Base-by-base conservation (phyloP, 2,329 filamentous ascomycete species). In the Fusarium chlamydosporum region DNA sequence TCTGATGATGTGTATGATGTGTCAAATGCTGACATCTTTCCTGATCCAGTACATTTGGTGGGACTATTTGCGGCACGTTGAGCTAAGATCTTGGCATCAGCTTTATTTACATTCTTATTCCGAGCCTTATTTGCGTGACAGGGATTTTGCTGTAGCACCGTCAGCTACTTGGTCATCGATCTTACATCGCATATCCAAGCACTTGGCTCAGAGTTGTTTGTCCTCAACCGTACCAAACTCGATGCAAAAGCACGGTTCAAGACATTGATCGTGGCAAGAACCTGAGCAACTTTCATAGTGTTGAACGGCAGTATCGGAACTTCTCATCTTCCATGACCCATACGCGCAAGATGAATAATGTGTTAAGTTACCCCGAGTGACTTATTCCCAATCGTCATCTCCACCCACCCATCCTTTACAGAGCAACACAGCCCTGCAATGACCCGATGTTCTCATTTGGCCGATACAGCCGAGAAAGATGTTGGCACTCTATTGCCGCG, bases 391-490 rank as follows among this genome's bases (percentile, higher is more conserved):
- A 27, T 33, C 27, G 34, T 38, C 53, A 41, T 29, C 33, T 45
- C 23, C 34, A 38, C 27, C 47, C 34, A 35, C 34, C 38, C 33
- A 55, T 27, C 27, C 42, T 45, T 31, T 27, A n/a, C 42, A 29
- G 42, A 31, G 31, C 6, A 45, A 13, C 61, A 66, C 52, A 69
- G 66, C 56, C 65, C 61, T 57, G 35, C 31, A 11, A 26, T 38
- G 40, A n/a, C 15, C n/a, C 29, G 27, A 23, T 37, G 35, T 38
- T n/a, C 26, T 18, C 35, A 11, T 35, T 34, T 46, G 38, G 11
- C 38, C 16, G 13, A 41, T 40, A 23, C 37, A 29, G 18, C 27
- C 18, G 42, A 37, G n/a, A 29, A 29, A 31, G n/a, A 38, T 18
- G 18, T 34, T 41, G 54, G 50, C 16, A 43, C 42, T 46, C 56